These are phyloP conservation scores for Atalantia buxifolia DNA, from an alignment of 345 rosid genomes.

Conservation along the genomic window DNA sequence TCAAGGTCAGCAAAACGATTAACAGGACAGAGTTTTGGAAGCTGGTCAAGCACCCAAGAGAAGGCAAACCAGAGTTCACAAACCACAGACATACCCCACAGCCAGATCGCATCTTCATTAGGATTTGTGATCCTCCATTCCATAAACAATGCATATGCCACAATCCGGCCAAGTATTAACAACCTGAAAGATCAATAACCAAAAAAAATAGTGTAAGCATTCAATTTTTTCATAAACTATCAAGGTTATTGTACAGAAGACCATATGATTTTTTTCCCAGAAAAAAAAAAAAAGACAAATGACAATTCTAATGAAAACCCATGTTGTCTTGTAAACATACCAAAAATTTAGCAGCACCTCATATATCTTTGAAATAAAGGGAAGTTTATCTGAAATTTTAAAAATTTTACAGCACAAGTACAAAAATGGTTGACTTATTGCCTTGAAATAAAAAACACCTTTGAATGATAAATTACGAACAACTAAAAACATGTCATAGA, in stretches of 20 bases:
- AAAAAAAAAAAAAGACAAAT: background rate
- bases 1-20: slow-evolving; percentile 55
- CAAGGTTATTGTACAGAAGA: background rate
- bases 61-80: slow-evolving; percentile 91
- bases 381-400: background rate
- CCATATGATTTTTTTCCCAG: no score
- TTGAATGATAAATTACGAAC: background rate
- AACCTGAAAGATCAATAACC: slow-evolving; percentile 39
- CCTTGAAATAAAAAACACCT: background rate
- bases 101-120: slow-evolving; percentile 75
- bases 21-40: slow-evolving; percentile 72
- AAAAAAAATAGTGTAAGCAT: background rate
- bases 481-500: background rate
- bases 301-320: background rate
- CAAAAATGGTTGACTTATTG: background rate
- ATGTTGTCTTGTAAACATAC: background rate
- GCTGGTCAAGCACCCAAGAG: slow-evolving; percentile 86
- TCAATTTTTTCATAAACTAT: background rate
- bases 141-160: slow-evolving; percentile 56
- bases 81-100: slow-evolving; percentile 69
- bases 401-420: background rate
- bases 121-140: slow-evolving; percentile 67
- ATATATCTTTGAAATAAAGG: background rate
- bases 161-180: slow-evolving; percentile 47
- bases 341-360: background rate